Evolutionary conservation across 306 rosid genomes (phyloP).

Genomic region (Corylus americana): DNA sequence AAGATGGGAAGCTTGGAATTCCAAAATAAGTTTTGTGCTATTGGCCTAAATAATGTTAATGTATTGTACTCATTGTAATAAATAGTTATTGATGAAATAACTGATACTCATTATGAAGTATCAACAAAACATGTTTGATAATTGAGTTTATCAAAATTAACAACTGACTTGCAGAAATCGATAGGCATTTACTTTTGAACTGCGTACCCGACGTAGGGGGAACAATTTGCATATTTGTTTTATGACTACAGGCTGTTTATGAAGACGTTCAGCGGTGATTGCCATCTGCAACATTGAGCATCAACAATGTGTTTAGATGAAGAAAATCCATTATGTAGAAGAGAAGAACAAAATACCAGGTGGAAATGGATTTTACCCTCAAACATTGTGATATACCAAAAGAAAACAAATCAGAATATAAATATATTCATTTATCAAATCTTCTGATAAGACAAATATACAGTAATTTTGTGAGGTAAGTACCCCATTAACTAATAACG

Average conservation of each 20-base stretch:
- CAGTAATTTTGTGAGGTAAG: slow-evolving; percentile 1
- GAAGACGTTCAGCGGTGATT: slow-evolving; percentile 88
- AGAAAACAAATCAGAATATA: slow-evolving; percentile 10
- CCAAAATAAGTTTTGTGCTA: not conserved
- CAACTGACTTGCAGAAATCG: slow-evolving; percentile 22
- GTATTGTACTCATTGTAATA: not conserved
- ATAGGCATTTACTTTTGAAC: slow-evolving; percentile 5
- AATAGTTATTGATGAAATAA: not conserved
- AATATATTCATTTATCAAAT: not conserved
- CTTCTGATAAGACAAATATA: not conserved
- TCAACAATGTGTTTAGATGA: slow-evolving; percentile 20
- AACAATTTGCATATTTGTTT: slow-evolving; percentile 93
- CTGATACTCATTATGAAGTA: slow-evolving; percentile 5
- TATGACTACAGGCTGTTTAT: slow-evolving; percentile 82
- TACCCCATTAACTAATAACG: slow-evolving; percentile 8
- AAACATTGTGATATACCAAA: slow-evolving; percentile 19
- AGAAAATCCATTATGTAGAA: slow-evolving; percentile 12
- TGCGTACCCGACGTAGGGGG: slow-evolving; percentile 87
- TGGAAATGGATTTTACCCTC: slow-evolving; percentile 10
- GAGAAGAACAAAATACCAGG: slow-evolving; percentile 14
- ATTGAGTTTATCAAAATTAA: not conserved
- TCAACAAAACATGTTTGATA: slow-evolving; percentile 12
- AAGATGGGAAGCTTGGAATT: not conserved
- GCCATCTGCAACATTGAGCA: slow-evolving; percentile 68
- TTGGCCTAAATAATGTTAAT: slow-evolving; percentile 7